Conservation (phyloP, 2,329 filamentous ascomycete species). For the Epichloe elymi region DNA sequence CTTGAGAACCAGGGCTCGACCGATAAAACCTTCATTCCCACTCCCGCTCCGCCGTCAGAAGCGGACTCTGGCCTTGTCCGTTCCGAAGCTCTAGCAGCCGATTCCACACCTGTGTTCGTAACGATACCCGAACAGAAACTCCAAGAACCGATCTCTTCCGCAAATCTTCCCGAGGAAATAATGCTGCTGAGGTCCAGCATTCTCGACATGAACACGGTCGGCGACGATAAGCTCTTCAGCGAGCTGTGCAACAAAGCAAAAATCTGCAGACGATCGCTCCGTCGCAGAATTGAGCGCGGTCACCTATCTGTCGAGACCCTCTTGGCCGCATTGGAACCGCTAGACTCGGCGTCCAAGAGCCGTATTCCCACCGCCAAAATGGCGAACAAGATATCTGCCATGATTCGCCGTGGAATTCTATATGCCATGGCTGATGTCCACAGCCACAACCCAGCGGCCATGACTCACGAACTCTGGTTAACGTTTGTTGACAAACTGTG, state of each 20-base stretch:
- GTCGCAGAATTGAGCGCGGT: constrained; percentile 7
- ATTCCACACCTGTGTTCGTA: neutral
- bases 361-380: constrained; percentile 6
- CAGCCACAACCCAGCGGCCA: neutral
- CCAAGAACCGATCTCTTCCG: neutral
- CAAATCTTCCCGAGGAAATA: constrained; percentile 7
- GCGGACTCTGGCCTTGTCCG: neutral
- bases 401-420: constrained; percentile 11
- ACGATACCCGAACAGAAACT: neutral
- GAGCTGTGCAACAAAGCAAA: neutral
- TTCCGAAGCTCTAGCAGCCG: constrained; percentile 4
- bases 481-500: constrained; percentile 7
- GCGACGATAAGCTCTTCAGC: constrained; percentile 6
- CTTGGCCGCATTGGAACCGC: constrained; percentile 8
- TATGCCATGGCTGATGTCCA: constrained; percentile 8
- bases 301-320: constrained; percentile 8
- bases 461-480: constrained; percentile 10
- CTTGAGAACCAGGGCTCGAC: constrained; percentile 11
- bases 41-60: neutral
- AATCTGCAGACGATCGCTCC: constrained; percentile 7
- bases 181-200: constrained; percentile 7
- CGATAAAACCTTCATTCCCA: constrained; percentile 10
- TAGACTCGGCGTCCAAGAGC: constrained; percentile 8
- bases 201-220: neutral
- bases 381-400: constrained; percentile 8